phyloP scores from a whole-genome alignment of 768 basidiomycete species.

The Lactarius trivialis region DNA sequence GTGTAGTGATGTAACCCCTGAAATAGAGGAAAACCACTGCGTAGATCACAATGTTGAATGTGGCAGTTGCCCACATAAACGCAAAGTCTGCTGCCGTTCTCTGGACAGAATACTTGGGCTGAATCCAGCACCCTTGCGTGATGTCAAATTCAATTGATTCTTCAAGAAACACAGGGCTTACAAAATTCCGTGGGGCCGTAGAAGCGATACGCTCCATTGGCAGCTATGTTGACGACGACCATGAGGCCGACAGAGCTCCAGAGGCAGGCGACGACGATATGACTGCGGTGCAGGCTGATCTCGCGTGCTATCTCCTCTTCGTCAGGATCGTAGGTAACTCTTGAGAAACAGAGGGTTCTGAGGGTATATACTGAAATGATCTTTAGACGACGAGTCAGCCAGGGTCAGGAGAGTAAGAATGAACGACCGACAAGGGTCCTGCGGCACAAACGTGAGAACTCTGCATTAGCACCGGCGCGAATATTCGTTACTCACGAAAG shows the following conservation, averaged over 20 bases:
- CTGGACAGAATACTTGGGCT: constrained; percentile 30
- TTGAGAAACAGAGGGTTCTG: constrained; percentile 31
- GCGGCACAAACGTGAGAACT: background rate
- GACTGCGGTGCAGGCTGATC: background rate
- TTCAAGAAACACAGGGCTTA: constrained; percentile 22
- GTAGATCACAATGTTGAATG: constrained; percentile 38
- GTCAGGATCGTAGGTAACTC: background rate
- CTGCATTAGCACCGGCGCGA: background rate
- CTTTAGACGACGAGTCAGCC: constrained; percentile 15
- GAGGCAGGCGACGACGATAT: constrained; percentile 28
- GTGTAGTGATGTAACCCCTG: constrained; percentile 32
- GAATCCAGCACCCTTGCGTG: constrained; percentile 46
- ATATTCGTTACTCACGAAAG: background rate
- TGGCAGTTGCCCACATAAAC: constrained; percentile 42
- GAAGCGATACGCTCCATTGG: constrained; percentile 30
- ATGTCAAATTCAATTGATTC: background rate
- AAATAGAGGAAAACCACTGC: constrained; percentile 39
- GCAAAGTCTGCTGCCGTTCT: constrained; percentile 42
- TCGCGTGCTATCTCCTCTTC: background rate
- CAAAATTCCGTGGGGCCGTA: constrained; percentile 40
- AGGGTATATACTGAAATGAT: constrained; percentile 38
- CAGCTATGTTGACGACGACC: constrained; percentile 32
- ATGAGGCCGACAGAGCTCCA: constrained; percentile 36
- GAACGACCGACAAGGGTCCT: background rate
- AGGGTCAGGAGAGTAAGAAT: background rate